Conservation (phyloP, 2,329 filamentous ascomycete genomes). For the Scedosporium aurantiacum region DNA sequence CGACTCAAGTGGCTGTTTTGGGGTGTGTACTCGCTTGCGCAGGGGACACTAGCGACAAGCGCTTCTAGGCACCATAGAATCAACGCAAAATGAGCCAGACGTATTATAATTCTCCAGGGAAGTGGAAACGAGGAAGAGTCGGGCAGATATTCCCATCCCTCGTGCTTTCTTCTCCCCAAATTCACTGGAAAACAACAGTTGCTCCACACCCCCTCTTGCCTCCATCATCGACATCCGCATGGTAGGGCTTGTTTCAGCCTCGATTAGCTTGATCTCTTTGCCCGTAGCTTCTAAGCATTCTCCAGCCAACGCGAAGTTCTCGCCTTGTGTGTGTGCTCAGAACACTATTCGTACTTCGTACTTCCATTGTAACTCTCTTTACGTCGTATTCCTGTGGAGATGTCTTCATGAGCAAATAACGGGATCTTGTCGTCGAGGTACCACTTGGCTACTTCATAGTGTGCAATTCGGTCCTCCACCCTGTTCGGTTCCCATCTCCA, state of each 20-base stretch:
- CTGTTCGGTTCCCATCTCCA: slow-evolving; percentile 1
- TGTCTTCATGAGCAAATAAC: neutral
- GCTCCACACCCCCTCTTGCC: neutral
- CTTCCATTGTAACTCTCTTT: too few species aligned
- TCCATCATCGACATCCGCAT: slow-evolving; percentile 22
- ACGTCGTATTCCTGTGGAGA: neutral
- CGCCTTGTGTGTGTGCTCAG: neutral
- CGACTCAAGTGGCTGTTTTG: neutral
- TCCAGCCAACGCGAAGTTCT: slow-evolving; percentile 16
- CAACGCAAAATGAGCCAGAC: too few species aligned
- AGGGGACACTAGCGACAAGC: too few species aligned
- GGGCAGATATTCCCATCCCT: neutral
- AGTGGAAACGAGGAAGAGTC: neutral
- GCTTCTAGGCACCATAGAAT: too few species aligned
- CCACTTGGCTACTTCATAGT: neutral
- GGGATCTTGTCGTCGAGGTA: neutral
- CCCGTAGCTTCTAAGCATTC: slow-evolving; percentile 27
- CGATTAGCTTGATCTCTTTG: slow-evolving; percentile 27
- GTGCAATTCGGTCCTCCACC: neutral
- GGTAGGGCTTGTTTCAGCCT: slow-evolving; percentile 33
- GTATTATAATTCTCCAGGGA: neutral
- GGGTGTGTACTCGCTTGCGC: too few species aligned
- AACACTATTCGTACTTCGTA: neutral
- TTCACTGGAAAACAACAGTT: neutral
- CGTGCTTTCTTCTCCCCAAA: neutral